Percentiles rank a stretch among this genome's conserved stretches.
Conservation (phyloP, 768 basidiomycete genomes). For the Gelatoporia subvermispora region DNA sequence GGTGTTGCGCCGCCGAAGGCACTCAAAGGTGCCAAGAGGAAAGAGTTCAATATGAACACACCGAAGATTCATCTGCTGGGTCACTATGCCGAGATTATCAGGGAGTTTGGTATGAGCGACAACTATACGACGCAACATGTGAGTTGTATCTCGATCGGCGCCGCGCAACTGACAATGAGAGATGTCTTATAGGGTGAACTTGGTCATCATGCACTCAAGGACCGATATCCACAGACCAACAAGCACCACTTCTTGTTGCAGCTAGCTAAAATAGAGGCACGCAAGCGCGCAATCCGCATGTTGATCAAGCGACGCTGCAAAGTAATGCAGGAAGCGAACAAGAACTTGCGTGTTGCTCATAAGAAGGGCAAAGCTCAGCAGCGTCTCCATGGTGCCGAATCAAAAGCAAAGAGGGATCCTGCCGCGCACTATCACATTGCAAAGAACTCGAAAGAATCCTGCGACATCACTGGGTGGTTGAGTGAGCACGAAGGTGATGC, state of each 20-base stretch:
- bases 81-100: too few relatives aligned
- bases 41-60: too few relatives aligned
- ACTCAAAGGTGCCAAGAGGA: too few relatives aligned
- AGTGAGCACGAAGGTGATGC: constrained; percentile 16
- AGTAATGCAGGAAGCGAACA: neutral
- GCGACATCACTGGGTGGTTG: constrained; percentile 8
- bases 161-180: too few relatives aligned
- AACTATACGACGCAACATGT: neutral
- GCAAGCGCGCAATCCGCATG: neutral
- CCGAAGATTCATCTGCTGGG: too few relatives aligned
- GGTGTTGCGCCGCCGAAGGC: too few relatives aligned
- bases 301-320: neutral
- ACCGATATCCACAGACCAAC: neutral
- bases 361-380: neutral
- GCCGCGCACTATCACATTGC: constrained; percentile 24
- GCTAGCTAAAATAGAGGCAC: neutral
- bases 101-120: too few relatives aligned
- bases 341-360: neutral
- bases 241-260: neutral
- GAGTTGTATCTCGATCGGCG: neutral
- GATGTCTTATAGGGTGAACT: constrained; percentile 15
- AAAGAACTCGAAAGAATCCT: neutral
- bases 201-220: constrained; percentile 5
- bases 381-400: neutral
- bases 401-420: constrained; percentile 2